These are phyloP conservation scores for Schizochytrium sp. DNA, from an alignment of 108 stramenopile species.

Conservation along the genomic window DNA sequence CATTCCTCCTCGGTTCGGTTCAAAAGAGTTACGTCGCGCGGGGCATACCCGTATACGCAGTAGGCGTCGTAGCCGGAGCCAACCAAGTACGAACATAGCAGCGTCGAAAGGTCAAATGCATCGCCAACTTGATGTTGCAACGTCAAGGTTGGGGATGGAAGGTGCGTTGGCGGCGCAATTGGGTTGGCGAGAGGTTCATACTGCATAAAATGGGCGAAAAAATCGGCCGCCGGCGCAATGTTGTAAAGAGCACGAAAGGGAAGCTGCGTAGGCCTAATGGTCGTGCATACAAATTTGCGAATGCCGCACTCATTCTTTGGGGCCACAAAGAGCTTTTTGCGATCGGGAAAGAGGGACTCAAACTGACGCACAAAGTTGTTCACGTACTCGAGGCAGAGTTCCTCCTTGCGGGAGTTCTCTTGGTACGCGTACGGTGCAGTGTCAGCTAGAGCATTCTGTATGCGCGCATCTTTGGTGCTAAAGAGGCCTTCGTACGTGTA, in stretches of 20 bases:
- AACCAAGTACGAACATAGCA: slow-evolving; percentile 53
- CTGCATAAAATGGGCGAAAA: slow-evolving; percentile 54
- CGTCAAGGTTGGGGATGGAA: slow-evolving; percentile 44
- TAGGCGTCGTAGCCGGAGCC: slow-evolving; percentile 72
- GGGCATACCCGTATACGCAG: slow-evolving; percentile 58
- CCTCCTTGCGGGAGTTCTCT: slow-evolving; percentile 48
- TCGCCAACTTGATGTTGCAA: slow-evolving; percentile 59
- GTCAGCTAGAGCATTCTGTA: neutral
- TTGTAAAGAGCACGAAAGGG: slow-evolving; percentile 59
- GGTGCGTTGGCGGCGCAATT: slow-evolving; percentile 22
- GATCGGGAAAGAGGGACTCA: slow-evolving; percentile 41
- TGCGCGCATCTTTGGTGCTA: neutral
- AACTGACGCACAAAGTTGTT: slow-evolving; percentile 42
- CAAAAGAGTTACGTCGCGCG: slow-evolving; percentile 32
- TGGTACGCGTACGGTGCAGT: neutral
- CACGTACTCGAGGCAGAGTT: slow-evolving; percentile 58
- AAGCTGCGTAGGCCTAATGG: slow-evolving; percentile 57
- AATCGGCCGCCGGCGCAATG: slow-evolving; percentile 36
- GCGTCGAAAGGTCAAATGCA: slow-evolving; percentile 54
- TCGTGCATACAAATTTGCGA: slow-evolving; percentile 61
- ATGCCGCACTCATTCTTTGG: slow-evolving; percentile 50
- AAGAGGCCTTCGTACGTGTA: neutral
- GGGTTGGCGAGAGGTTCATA: slow-evolving; percentile 63
- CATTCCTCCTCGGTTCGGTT: slow-evolving; percentile 25
- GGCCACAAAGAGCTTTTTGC: slow-evolving; percentile 39